Evolutionary conservation across 148 eudicot genomes (phyloP).

Genomic region (Fagopyrum homotropicum): DNA sequence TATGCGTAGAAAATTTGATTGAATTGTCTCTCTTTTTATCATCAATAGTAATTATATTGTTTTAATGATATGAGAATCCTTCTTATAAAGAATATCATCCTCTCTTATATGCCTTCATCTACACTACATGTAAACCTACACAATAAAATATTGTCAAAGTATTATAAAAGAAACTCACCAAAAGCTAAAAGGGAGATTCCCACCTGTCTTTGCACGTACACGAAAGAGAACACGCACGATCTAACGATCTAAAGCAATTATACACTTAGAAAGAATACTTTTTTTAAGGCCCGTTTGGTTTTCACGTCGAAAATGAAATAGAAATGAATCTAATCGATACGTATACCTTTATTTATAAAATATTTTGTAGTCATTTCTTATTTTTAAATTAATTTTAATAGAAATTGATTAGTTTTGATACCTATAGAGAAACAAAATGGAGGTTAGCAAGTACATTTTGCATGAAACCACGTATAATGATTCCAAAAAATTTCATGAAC

Average conservation of each 20-base stretch:
- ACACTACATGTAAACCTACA: background rate
- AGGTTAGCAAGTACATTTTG: too few relatives aligned
- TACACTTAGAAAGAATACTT: background rate
- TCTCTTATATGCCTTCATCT: background rate
- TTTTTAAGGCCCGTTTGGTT: too few relatives aligned
- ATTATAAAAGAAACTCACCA: background rate
- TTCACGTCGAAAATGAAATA: too few relatives aligned
- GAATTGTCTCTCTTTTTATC: background rate
- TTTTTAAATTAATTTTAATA: too few relatives aligned
- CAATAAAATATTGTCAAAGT: background rate
- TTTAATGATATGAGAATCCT: background rate
- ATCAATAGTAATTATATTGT: background rate
- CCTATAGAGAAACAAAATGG: too few relatives aligned
- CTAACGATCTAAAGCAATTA: background rate
- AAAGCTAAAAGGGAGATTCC: conserved; percentile 6
- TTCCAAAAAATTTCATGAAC: too few relatives aligned
- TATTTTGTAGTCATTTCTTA: too few relatives aligned
- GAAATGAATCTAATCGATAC: too few relatives aligned
- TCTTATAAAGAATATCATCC: background rate
- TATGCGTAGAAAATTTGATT: conserved; percentile 7
- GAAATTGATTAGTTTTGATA: too few relatives aligned
- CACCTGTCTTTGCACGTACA: conserved; percentile 9
- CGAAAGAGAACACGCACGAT: conserved; percentile 1
- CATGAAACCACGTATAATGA: too few relatives aligned
- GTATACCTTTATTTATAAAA: too few relatives aligned